Conservation (phyloP, 2,329 filamentous ascomycete species). For the Neonectria sp. region DNA sequence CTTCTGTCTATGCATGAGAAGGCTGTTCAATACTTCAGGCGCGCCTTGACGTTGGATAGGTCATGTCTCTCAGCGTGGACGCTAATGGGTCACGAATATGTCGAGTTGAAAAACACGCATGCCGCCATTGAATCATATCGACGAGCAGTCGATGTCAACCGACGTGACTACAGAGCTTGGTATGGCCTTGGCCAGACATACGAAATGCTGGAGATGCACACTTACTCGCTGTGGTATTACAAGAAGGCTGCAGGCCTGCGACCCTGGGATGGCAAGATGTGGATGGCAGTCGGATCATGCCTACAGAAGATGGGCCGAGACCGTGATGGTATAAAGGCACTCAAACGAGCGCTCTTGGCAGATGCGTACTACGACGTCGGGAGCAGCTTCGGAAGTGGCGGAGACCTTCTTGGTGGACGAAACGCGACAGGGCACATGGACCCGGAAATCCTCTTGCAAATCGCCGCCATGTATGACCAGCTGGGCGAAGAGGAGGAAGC, state of each 20-base stretch:
- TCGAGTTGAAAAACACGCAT: constrained; percentile 98
- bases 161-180: constrained; percentile 97
- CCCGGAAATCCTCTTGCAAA: constrained; percentile 90
- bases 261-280: constrained; percentile 99
- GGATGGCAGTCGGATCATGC: constrained; percentile 95
- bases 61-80: constrained; percentile 97
- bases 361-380: constrained; percentile 86
- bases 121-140: constrained; percentile 98
- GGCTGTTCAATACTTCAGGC: constrained; percentile 96
- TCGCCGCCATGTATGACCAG: constrained; percentile 90
- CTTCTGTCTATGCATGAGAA: constrained; percentile 96
- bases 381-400: constrained; percentile 67
- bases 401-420: constrained; percentile 62
- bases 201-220: constrained; percentile 97
- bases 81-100: constrained; percentile 98
- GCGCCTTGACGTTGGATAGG: constrained; percentile 90
- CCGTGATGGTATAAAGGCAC: constrained; percentile 92
- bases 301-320: constrained; percentile 90
- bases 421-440: constrained; percentile 78
- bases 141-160: constrained; percentile 94
- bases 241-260: constrained; percentile 93
- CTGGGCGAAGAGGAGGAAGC: constrained; percentile 84
- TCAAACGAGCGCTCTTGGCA: constrained; percentile 91
- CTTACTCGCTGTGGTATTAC: constrained; percentile 97
- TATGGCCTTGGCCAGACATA: constrained; percentile 98